Evolutionary conservation across 2,329 filamentous ascomycete genomes (phyloP), one percentile per base, ranked within the genome.

Genomic region (Mycosphaerelloides madeirae): DNA sequence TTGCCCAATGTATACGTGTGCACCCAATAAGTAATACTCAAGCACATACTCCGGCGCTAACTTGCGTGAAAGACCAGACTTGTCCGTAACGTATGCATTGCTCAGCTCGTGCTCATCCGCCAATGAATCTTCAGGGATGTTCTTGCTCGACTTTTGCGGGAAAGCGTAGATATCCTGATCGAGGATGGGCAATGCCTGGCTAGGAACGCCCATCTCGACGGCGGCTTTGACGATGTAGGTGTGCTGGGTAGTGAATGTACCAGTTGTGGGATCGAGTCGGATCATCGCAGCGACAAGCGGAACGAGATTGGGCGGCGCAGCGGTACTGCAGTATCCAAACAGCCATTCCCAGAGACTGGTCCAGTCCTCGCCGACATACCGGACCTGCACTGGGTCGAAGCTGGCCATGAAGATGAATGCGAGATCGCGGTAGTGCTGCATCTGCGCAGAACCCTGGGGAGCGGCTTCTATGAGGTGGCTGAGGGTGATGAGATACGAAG

Each of bases 91-190:
- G 66, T 79, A 89, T 12, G 72, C 68, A 49, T 68, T 71, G 56
- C 71, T 74, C 32, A 67, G 57, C 29, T 64, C 62, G 38, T 68
- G 62, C 31, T 71, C 64, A 15, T 69, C 66, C 50, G 68, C 68
- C 6, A 64, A 57, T 0, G 66, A 56, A 6, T 67, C 68, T 38
- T 67, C 67, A 33, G 71, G 65, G 16, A 66, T 60, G 25, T 57
- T 59, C 46, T 61, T 62, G 14, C 51, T 33, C 3, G 49, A 41
- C 14, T 54, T 50, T 4, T 62, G 69, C 0, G 84, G 82, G 48
- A 81, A 83, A 54, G 81, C 84, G 47, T 84, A 75, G 46, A 87
- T 80, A 41, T 78, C 73, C 48, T 78, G 80, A 54, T 85, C 76
- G 20, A 89, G 68, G 8, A 87, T 71, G 3, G 74, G 74, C 4